Evolutionary conservation across 306 rosid species (phyloP).

Genomic region (Prunus armeniaca): DNA sequence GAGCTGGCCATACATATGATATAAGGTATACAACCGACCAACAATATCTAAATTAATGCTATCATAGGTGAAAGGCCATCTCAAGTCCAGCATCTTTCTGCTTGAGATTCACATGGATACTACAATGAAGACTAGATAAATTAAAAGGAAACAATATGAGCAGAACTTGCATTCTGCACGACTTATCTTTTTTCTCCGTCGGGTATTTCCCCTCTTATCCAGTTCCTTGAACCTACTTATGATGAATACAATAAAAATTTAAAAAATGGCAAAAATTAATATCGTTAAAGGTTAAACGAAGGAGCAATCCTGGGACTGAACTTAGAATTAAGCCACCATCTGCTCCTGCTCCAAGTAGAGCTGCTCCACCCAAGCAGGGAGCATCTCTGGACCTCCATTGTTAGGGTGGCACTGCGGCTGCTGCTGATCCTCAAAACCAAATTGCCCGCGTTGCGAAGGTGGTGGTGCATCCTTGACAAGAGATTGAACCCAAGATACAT

Average conservation of each 20-base stretch:
- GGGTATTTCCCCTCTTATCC: slow-evolving; percentile 20
- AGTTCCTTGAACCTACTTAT: slow-evolving; percentile 31
- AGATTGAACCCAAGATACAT: slow-evolving; percentile 77
- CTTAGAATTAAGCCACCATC: slow-evolving; percentile 45
- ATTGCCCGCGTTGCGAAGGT: slow-evolving; percentile 25
- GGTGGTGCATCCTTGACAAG: slow-evolving; percentile 56
- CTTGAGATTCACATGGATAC: slow-evolving; percentile 8
- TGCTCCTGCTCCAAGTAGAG: slow-evolving; percentile 70
- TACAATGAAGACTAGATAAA: slow-evolving; percentile 12
- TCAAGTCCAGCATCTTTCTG: slow-evolving; percentile 3
- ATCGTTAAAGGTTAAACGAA: slow-evolving; percentile 25
- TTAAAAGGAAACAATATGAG: slow-evolving; percentile 10
- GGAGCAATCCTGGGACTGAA: slow-evolving; percentile 6
- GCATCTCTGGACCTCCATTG: slow-evolving; percentile 34
- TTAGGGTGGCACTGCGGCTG: slow-evolving; percentile 45
- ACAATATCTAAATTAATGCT: neutral
- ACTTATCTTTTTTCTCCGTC: slow-evolving; percentile 16
- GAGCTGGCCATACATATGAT: neutral
- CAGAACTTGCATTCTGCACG: slow-evolving; percentile 45
- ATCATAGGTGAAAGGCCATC: neutral
- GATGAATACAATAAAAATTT: slow-evolving; percentile 38
- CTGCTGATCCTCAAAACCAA: slow-evolving; percentile 38
- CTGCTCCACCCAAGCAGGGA: slow-evolving; percentile 66
- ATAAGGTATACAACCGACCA: neutral
- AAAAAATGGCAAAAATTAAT: slow-evolving; percentile 32